Evolutionary conservation across 768 basidiomycete genomes (phyloP), one percentile per base, ranked within the genome.

Genomic region (Rhodocollybia butyracea): DNA sequence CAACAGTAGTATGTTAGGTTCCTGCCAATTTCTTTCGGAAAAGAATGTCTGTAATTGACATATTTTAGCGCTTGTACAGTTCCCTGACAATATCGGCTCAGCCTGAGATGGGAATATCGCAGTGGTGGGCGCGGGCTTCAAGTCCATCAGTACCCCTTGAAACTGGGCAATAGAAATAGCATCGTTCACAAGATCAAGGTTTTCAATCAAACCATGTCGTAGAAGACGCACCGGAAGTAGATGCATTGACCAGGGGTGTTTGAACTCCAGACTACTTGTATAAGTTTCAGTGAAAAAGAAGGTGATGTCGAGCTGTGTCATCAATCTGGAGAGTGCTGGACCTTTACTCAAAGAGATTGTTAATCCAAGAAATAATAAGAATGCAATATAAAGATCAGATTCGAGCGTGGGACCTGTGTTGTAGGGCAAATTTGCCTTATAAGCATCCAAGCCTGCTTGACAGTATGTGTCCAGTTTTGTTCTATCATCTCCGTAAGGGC

Each of bases 1-100:
- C 27, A 98, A 79, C 56, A 98, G 70, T 59, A 98, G 68, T 94
- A 98, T 96, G 77, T 98, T 95, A 67, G 94, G 92, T 70, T 94
- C 93, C 63, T 94, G 94, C 79, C 91, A 91, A 43, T 87, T 86
- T 76, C 90, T 82, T 36, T 87, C 17, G 8, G 34, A 11, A 38
- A 11, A 38, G 11, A 10, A 38, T 11, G 11, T 11, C 11, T n/a
- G n/a, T n/a, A n/a, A n/a, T n/a, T n/a, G n/a, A n/a, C n/a, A n/a
- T n/a, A n/a, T n/a, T n/a, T n/a, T n/a, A n/a, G n/a, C n/a, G n/a
- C n/a, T n/a, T n/a, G n/a, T n/a, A n/a, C n/a, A n/a, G n/a, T n/a
- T n/a, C n/a, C n/a, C n/a, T n/a, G n/a, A n/a, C n/a, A n/a, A n/a
- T n/a, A n/a, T n/a, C n/a, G n/a, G n/a, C n/a, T n/a, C n/a, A n/a